Evolutionary conservation across 1,284 basidiomycete genomes (phyloP).

Genomic region (Trichosporon coremiiforme): DNA sequence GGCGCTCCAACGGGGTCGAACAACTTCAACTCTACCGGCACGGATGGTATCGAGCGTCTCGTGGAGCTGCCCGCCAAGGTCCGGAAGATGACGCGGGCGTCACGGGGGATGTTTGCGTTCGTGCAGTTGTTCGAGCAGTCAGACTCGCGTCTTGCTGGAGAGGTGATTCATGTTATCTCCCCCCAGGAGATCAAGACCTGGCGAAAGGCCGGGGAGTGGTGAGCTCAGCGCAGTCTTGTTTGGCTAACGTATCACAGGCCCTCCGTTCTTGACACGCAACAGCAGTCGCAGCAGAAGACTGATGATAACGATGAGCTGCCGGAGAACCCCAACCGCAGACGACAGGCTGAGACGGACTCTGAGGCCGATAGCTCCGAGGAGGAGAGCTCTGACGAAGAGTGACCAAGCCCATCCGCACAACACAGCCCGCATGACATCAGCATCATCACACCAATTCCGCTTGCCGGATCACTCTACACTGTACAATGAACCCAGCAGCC

Average conservation of each 20-base stretch:
- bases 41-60: constrained; percentile 39
- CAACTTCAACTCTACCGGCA: constrained; percentile 42
- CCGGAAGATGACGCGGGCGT: constrained; percentile 36
- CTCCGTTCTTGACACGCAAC: not conserved
- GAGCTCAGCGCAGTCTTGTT: constrained; percentile 20
- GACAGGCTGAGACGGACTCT: constrained; percentile 19
- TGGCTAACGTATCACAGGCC: not conserved
- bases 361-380: constrained; percentile 31
- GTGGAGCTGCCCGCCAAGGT: constrained; percentile 45
- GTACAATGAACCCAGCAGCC: too few species aligned
- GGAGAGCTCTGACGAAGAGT: constrained; percentile 22
- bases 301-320: constrained; percentile 28
- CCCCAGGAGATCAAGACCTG: constrained; percentile 45
- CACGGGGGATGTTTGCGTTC: constrained; percentile 46
- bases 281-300: not conserved
- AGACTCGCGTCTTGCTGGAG: constrained; percentile 39
- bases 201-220: constrained; percentile 49
- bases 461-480: too few species aligned
- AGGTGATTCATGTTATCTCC: constrained; percentile 44
- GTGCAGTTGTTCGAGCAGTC: constrained; percentile 39
- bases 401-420: not conserved
- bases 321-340: constrained; percentile 33
- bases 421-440: not conserved
- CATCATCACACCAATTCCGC: too few species aligned
- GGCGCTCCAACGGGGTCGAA: constrained; percentile 46